Evolutionary conservation across 2,329 filamentous ascomycete genomes (phyloP), one percentile per base, ranked within the genome.

Genomic region (Dryadomyces quercus-mongolicae): DNA sequence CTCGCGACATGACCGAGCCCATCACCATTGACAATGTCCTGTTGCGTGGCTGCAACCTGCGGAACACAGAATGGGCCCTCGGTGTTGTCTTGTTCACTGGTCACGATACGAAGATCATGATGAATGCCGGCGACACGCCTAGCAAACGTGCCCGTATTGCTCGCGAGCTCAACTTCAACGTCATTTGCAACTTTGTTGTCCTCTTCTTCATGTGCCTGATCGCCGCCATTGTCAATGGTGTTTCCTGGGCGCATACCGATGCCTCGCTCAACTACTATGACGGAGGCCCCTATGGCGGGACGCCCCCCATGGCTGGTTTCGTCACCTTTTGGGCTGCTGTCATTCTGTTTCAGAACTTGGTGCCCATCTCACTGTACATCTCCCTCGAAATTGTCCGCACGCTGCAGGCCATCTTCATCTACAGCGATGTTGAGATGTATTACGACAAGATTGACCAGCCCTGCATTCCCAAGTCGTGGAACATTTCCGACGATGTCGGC

Each of bases 71-170:
- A 65, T 98, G 93, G 93, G 78, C 90, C 53, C 78, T 98, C 6
- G 93, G 91, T 53, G 80, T 98, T 3, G 92, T 97, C 51, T 75
- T 95, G 18, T 98, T 95, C 70, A 97, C 93, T 15, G 93, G 93
- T 38, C 84, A 91, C 64, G 92, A 98, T 67, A 95, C 92, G 38
- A 98, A 97, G 72, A 97, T 96, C 67, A 98, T 98, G 93, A 86
- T 96, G 73, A 98, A 98, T 66, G 88, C 93, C 31, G 93, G 93
- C 57, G 85, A 92, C 58, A 98, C 93, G 1, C 93, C 94, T 13
- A 95, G 83, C 67, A 98, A 98, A 74, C 86, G 92, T 58, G 82
- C 93, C 42, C 84, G 88, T 61, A 91, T 98, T 62, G 88, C 91
- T 53, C 85, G 89, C 59, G 91, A 95, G 67, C 79, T 98, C 61